Base-by-base conservation (phyloP, 257 asterid genomes). In the Petrea volubilis region DNA sequence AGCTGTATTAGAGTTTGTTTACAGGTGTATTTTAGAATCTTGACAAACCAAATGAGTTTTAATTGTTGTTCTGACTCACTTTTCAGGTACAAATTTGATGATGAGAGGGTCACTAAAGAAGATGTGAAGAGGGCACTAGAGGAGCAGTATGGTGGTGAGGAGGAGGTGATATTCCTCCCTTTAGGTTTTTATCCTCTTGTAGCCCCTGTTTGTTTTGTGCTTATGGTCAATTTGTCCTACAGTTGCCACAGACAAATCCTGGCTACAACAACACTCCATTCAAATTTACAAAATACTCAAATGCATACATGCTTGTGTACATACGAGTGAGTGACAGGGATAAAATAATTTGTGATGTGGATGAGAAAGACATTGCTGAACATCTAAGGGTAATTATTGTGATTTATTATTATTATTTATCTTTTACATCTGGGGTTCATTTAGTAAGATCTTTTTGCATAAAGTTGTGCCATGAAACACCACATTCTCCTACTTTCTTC, bases 91-190 rank as follows among this genome's bases (percentile, higher is more conserved):
- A 85, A 85, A 71, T 87, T 87, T 78, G 93, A 87, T 73, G 93
- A 87, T 79, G 93, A 85, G 71, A 80, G 88, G 70, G 93, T 85
- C 57, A 84, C 93, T 21, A 85, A 83, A 74, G 93, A 82, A 64
- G 93, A 87, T 71, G 73, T 81, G 75, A 81, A 79, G 55, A 82
- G 85, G 76, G 90, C 84, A 18, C 78, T 85, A 49, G 93, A 85
- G 77, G 93, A 87, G 80, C 93, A 85, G 77, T 87, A 79, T 82
- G 93, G 93, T 66, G 93, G 93, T 55, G 90, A 87, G 71, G 90
- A 84, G 77, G 88, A 87, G 85, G 90, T 84, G 77, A 59, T 43
- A 38, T 41, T n/a, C 25, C 52, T 67, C 23, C 44, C 75, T 46
- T 74, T 60, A 3, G 1, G 69, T 62, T 67, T 70, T 46, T 44